Evolutionary conservation across 768 basidiomycete species (phyloP).

Genomic region (Rhizopogon sp.): DNA sequence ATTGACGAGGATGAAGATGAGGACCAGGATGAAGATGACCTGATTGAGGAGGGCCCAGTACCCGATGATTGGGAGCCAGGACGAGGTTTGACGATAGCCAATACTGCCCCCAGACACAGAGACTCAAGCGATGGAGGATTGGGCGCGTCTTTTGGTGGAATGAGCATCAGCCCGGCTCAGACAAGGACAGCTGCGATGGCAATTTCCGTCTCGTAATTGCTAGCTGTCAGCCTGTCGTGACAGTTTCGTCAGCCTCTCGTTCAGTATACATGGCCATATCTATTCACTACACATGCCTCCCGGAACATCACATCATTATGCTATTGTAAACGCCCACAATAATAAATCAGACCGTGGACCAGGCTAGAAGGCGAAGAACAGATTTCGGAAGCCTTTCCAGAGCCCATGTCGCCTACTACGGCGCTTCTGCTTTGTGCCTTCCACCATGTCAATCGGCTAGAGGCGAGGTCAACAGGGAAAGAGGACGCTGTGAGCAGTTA

Average conservation of each 20-base stretch:
- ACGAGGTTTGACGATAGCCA: constrained; percentile 15
- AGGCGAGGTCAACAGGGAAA: background rate
- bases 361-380: background rate
- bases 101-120: constrained; percentile 14
- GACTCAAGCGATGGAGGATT: constrained; percentile 44
- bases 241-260: too few species aligned
- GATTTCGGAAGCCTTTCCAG: background rate
- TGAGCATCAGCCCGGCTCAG: constrained; percentile 76
- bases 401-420: background rate
- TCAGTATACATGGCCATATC: background rate
- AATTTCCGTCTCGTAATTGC: background rate
- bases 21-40: constrained; percentile 59
- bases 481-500: background rate
- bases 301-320: background rate
- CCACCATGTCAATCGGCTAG: background rate
- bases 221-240: background rate
- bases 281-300: background rate
- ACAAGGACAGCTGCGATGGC: constrained; percentile 14
- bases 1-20: constrained; percentile 65
- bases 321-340: background rate
- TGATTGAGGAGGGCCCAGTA: constrained; percentile 27
- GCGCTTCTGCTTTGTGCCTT: background rate
- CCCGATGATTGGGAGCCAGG: constrained; percentile 13
- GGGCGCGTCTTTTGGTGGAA: constrained; percentile 66
- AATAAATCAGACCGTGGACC: background rate